Evolutionary conservation across 345 rosid genomes (phyloP).

Genomic region (Hirschfeldia incana): DNA sequence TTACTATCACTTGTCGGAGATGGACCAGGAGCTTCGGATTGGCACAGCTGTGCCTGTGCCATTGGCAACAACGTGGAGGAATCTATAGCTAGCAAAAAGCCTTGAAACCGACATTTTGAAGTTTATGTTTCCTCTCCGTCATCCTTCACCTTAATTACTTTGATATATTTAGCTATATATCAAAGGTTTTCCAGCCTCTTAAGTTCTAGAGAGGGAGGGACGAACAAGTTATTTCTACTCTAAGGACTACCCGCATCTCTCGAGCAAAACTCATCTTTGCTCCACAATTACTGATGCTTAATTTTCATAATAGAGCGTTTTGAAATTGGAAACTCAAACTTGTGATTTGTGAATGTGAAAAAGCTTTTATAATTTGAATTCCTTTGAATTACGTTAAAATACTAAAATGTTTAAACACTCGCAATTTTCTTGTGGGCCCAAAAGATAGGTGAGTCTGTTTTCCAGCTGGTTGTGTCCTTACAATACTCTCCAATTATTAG

Average conservation of each 20-base stretch:
- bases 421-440: not conserved
- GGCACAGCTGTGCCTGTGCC: slow-evolving; percentile 43
- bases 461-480: slow-evolving; percentile 1
- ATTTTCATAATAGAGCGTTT: not conserved
- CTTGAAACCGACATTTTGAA: slow-evolving; percentile 54
- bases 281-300: not conserved
- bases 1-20: slow-evolving; percentile 84
- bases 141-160: not conserved
- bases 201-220: slow-evolving; percentile 25
- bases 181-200: slow-evolving; percentile 27
- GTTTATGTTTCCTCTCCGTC: not conserved
- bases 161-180: not conserved
- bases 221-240: slow-evolving; percentile 11
- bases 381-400: not conserved
- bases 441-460: slow-evolving; percentile 7
- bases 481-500: not conserved
- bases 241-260: slow-evolving; percentile 16
- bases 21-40: slow-evolving; percentile 71
- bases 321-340: not conserved
- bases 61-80: slow-evolving; percentile 52
- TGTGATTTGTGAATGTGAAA: not conserved
- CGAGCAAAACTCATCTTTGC: slow-evolving; percentile 5
- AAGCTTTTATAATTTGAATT: not conserved
- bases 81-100: slow-evolving; percentile 44
- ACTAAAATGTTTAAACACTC: not conserved